Base-by-base conservation (phyloP, 177 flowering plant species). In the Tripterygium wilfordii region DNA sequence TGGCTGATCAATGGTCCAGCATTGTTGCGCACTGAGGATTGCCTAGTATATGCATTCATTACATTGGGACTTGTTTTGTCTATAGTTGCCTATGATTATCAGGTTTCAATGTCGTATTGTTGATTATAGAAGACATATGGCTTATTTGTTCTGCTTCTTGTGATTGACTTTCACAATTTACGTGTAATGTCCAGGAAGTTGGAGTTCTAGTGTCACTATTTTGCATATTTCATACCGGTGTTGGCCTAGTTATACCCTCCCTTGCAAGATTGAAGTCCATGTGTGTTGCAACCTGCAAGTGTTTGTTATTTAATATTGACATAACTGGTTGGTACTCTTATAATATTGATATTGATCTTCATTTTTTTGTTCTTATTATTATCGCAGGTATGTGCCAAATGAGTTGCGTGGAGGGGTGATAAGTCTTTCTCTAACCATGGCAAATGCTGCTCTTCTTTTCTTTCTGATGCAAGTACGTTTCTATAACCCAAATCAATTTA, bases 341-440 rank as follows among this genome's bases (percentile, higher is more conserved):
- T 48, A 3, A 36, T 4, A 3, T 14, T 25, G 28, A 29, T 8
- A n/a, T 20, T n/a, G 19, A 17, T n/a, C 29, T 30, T 38, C 12
- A 22, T 8, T 0, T 13, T 27, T 21, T 36, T 13, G 0, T 20
- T 49, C 3, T 48, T 5, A 21, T 29, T 43, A 32, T 29, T 20
- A 53, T 19, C 17, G 9, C 69, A 94, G 99, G 74, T 79, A 83
- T 65, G 94, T 94, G 44, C 97, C 97, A 30, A 80, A 80, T 71
- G 83, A 83, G 54, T 56, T 87, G 57, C 95, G 97, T 50, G 97
- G 87, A 51, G 99, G 94, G 56, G 88, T 90, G 88, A 88, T 85
- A 41, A 69, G 94, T 62, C 53, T 90, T 33, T 85, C 95, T 53
- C 63, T 65, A 25, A 88, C 74, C 39, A 94, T 94, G 37, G 86